Conservation (phyloP, 1,139 yeast species). For the Protomyces lactucae-debilis region DNA sequence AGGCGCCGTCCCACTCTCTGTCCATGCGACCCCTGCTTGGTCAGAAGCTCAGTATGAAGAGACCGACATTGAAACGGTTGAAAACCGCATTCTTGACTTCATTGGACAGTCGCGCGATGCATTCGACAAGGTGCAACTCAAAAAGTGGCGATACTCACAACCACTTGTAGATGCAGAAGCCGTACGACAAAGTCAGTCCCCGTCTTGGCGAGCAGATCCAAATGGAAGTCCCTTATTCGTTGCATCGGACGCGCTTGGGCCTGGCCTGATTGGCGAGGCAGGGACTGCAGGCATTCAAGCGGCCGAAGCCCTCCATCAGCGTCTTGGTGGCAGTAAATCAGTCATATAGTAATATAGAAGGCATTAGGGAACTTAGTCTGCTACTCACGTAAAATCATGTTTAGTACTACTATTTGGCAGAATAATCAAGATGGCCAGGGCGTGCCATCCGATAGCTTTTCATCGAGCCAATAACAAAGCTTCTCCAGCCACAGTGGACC, state of each 20-base stretch:
- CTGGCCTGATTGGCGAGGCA: conserved; percentile 12
- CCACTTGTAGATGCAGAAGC: background rate
- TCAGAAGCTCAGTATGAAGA: conserved; percentile 1
- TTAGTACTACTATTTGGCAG: background rate
- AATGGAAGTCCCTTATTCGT: background rate
- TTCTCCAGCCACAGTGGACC: conserved; percentile 9
- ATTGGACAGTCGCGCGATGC: background rate
- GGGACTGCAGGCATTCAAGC: conserved; percentile 19
- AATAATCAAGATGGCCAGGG: conserved; percentile 16
- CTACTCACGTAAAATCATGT: background rate
- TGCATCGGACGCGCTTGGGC: conserved; percentile 14
- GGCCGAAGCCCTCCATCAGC: conserved; percentile 4
- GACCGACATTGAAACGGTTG: background rate
- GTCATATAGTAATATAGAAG: background rate
- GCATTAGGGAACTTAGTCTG: background rate
- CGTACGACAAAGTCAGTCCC: background rate
- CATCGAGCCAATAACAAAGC: conserved; percentile 19
- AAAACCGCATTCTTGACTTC: background rate
- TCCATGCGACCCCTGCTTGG: conserved; percentile 9
- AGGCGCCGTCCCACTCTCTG: conserved; percentile 3
- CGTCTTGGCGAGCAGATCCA: background rate
- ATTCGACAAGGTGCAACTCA: conserved; percentile 11
- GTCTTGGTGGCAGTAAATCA: background rate
- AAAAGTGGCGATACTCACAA: conserved; percentile 6
- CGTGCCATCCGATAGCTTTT: conserved; percentile 2